Base-by-base conservation (phyloP, 768 basidiomycete species). In the Tubosaeta sp. region DNA sequence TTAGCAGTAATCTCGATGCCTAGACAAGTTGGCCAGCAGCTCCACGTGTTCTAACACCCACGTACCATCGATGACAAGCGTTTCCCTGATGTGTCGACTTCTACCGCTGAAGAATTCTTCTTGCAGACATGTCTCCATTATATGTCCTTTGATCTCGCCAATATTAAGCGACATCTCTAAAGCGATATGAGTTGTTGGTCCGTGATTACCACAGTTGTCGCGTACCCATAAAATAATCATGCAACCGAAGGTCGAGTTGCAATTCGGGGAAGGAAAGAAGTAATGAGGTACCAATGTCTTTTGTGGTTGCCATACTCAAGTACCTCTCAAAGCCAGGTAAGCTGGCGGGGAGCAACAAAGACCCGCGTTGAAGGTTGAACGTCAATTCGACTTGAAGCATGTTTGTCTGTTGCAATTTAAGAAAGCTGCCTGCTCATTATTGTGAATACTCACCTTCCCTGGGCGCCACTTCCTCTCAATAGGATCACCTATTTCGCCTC, bases 141-240 rank as follows among this genome's bases (percentile, higher is more conserved):
- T 70, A 48, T 74, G 69, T 7, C 85, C 80, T 22, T 71, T 74
- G 37, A 89, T 72, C 5, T 83, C 79, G 38, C 81, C 80, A 12
- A 84, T 61, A 60, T 95, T 92, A 39, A 93, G 67, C 0, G 86
- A 82, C 78, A 94, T 80, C 52, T 95, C 92, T 93, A 52, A 27
- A 35, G 37, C 6, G 32, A 38, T 19, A 34, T 70, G 26, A 59
- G 51, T 50, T 31, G 16, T 29, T 16, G 8, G 50, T 53, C 22
- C 8, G 19, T 17, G 8, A 35, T 47, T 45, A 53, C 59, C 29
- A 13, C 44, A 27, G 26, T 31, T 10, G 8, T 38, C 8, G 48
- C 74, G 48, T 61, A 90, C 91, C 93, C 91, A 97, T 91, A 62
- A 82, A 91, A 64, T 84, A 86, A 62, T 95, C 93, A 55, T 94